Percentiles rank a stretch among this genome's conserved stretches.
Evolutionary conservation across 257 asterid species (phyloP).

Genomic region (Oldenlandia corymbosa): DNA sequence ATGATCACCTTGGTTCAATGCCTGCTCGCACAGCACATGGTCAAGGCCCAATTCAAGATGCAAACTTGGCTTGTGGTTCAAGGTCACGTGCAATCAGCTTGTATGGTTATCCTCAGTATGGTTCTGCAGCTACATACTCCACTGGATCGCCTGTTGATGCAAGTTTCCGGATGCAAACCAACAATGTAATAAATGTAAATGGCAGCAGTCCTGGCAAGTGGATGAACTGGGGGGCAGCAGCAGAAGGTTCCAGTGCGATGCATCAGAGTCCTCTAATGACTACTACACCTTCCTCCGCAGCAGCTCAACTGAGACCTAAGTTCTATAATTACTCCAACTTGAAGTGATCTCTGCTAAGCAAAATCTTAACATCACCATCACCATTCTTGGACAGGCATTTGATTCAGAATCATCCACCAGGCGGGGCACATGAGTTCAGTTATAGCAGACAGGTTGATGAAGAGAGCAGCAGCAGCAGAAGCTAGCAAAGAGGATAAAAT

Average conservation of each 20-base stretch:
- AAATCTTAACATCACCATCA: too few relatives aligned
- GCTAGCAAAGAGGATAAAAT: not conserved
- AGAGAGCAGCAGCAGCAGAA: slow-evolving; percentile 5
- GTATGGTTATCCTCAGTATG: slow-evolving; percentile 26
- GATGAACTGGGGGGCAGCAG: slow-evolving; percentile 30
- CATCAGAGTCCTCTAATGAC: slow-evolving; percentile 18
- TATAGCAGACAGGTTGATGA: slow-evolving; percentile 5
- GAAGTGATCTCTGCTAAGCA: slow-evolving; percentile 14
- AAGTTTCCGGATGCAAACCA: slow-evolving; percentile 20
- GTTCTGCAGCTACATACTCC: slow-evolving; percentile 21
- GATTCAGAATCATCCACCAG: not conserved
- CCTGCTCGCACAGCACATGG: slow-evolving; percentile 13
- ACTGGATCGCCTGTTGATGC: slow-evolving; percentile 33
- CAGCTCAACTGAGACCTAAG: slow-evolving; percentile 25
- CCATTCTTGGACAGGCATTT: not conserved
- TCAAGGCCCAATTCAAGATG: slow-evolving; percentile 15
- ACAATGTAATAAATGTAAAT: slow-evolving; percentile 28
- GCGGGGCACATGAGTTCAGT: not conserved
- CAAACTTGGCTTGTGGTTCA: slow-evolving; percentile 19
- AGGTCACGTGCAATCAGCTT: slow-evolving; percentile 24
- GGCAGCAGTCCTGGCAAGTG: slow-evolving; percentile 31
- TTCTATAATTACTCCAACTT: slow-evolving; percentile 30
- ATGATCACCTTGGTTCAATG: slow-evolving; percentile 17
- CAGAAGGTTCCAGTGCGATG: slow-evolving; percentile 17
- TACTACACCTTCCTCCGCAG: slow-evolving; percentile 21